A percentile compares a stretch with the other conserved stretches of the same genome.
phyloP scores from a whole-genome alignment of 2,329 filamentous ascomycete species.

The Coniochaeta sp. region DNA sequence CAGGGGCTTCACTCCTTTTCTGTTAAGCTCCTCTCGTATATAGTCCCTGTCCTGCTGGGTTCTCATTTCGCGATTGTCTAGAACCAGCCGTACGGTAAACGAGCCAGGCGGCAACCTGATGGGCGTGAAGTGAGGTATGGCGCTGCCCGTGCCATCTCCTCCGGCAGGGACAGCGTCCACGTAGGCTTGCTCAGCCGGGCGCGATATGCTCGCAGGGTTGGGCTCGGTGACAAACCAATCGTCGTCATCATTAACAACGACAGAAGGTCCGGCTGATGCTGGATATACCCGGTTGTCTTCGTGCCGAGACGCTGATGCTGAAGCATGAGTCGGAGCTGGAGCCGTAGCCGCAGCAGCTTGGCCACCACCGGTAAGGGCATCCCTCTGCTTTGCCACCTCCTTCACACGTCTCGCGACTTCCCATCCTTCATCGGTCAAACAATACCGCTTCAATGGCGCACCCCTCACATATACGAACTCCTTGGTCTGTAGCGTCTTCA shows the following conservation, averaged over 20 bases:
- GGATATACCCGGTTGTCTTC: neutral
- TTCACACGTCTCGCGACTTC: constrained; percentile 62
- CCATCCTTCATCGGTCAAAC: constrained; percentile 71
- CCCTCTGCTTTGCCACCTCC: constrained; percentile 24
- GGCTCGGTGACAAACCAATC: constrained; percentile 3
- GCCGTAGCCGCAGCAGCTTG: too few relatives aligned
- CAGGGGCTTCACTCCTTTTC: constrained; percentile 57
- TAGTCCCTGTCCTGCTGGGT: constrained; percentile 70
- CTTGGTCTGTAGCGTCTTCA: constrained; percentile 68
- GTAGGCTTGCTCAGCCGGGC: constrained; percentile 18
- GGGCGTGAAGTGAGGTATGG: constrained; percentile 45
- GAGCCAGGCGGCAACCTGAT: constrained; percentile 56
- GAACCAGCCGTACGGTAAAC: constrained; percentile 65
- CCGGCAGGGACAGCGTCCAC: constrained; percentile 19
- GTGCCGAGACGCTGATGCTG: too few relatives aligned
- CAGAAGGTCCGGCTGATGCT: neutral
- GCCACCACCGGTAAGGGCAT: neutral
- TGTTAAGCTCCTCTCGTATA: constrained; percentile 63
- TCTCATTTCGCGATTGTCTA: constrained; percentile 70
- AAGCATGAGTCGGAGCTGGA: too few relatives aligned
- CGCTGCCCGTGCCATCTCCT: constrained; percentile 16
- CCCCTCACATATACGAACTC: constrained; percentile 68
- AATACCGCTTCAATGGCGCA: constrained; percentile 60
- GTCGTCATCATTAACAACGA: constrained; percentile 11
- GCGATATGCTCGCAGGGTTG: constrained; percentile 6